Evolutionary conservation across 257 asterid species (phyloP), one percentile per base, ranked within the genome.

Genomic region (Scutellaria baicalensis): DNA sequence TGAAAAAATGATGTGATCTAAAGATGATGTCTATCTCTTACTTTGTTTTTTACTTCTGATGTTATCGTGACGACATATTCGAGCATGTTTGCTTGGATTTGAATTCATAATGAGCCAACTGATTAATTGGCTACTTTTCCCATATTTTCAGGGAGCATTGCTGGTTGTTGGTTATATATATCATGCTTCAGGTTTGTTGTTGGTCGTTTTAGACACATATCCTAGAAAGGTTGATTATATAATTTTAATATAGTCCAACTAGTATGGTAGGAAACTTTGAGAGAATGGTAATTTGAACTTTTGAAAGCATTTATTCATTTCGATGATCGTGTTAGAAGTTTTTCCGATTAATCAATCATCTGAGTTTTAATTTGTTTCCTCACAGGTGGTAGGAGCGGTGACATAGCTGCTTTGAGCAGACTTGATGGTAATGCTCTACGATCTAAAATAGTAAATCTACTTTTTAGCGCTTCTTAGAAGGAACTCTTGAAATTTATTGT

Each of bases 101-200:
- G 61, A 27, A 64, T 69, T 56, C 51, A 59, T 35, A 21, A 9
- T 23, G 16, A 57, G 71, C 59, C 14, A 59, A 56, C 64, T 77
- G 55, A 77, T 36, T 60, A 55, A 77, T 36, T 60, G n/a, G 11
- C n/a, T 18, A 45, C 58, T 23, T 56, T 18, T 75, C 56, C 56
- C 9, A 54, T 61, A 59, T 44, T 80, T 75, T 77, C 93, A 93
- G 98, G 98, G 97, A 49, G 83, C 95, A 10, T 64, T 93, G 81
- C 84, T 93, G 88, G 78, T 93, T 68, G 75, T 93, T 83, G 96
- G 94, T 38, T 93, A 88, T 61, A 27, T 93, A 14, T 87, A 93
- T 75, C 90, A 78, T 59, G 83, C 89, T 78, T 84, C 97, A 90
- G 96, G 98, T 93, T 17, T 55, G 84, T 80, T 64, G 10, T 21